phyloP scores from a whole-genome alignment of 2,329 filamentous ascomycete species.

The Alternaria alternata region DNA sequence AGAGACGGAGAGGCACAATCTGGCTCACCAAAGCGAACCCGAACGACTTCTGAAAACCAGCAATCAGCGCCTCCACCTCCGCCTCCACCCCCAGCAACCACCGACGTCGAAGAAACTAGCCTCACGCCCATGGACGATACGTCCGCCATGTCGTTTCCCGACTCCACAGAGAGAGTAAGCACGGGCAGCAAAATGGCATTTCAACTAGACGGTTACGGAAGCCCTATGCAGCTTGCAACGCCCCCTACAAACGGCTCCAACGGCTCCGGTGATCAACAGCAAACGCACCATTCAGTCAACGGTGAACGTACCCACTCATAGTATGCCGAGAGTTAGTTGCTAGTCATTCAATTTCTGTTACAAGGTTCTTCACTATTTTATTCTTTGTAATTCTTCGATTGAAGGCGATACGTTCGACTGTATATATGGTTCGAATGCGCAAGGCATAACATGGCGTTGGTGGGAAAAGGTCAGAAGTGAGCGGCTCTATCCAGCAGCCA shows the following conservation, averaged over 20 bases:
- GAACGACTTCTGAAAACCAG: conserved; percentile 45
- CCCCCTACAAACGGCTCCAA: conserved; percentile 50
- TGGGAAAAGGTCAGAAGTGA: neutral
- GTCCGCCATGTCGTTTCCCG: conserved; percentile 4
- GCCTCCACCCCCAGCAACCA: conserved; percentile 45
- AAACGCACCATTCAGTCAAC: neutral
- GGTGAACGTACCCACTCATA: neutral
- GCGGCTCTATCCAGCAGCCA: neutral
- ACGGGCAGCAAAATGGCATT: conserved; percentile 13
- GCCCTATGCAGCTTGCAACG: conserved; percentile 57
- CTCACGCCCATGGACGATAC: conserved; percentile 39
- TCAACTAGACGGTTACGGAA: conserved; percentile 26
- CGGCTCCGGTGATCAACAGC: conserved; percentile 37
- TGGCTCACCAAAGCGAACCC: conserved; percentile 44
- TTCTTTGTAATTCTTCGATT: conserved; percentile 12
- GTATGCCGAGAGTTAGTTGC: neutral
- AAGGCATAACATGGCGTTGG: conserved; percentile 13
- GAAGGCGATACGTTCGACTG: neutral
- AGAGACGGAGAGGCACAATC: conserved; percentile 43
- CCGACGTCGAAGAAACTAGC: conserved; percentile 36
- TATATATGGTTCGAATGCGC: neutral
- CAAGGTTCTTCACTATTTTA: conserved; percentile 1
- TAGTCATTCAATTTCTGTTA: conserved; percentile 5
- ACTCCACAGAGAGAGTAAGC: conserved; percentile 28
- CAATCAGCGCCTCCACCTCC: conserved; percentile 51